Evolutionary conservation across 805 yeast species (phyloP).

Genomic region (Metschnikowia kofuensis): DNA sequence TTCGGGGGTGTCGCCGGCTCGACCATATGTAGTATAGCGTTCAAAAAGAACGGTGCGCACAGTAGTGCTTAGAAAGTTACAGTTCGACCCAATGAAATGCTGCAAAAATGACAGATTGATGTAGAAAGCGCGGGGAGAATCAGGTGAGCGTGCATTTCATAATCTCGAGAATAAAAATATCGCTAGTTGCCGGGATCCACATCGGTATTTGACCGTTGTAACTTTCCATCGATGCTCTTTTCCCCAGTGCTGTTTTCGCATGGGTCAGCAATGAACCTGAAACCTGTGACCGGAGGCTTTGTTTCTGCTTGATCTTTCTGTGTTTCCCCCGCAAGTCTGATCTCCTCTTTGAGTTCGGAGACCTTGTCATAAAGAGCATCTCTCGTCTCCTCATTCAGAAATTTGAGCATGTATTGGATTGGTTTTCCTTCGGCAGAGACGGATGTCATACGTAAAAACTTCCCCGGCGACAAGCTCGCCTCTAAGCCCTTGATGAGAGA

Average conservation of each 20-base stretch:
- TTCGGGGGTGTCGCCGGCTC: constrained; percentile 91
- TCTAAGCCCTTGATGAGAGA: constrained; percentile 77
- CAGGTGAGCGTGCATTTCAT: too few species aligned
- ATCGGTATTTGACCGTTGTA: constrained; percentile 1
- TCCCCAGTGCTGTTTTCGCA: background rate
- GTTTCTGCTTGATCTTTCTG: background rate
- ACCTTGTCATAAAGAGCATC: constrained; percentile 54
- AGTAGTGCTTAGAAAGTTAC: background rate
- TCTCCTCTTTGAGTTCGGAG: constrained; percentile 28
- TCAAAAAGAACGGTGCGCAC: constrained; percentile 36
- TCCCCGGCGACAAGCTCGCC: constrained; percentile 79
- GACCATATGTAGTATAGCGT: constrained; percentile 84
- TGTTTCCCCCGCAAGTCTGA: background rate
- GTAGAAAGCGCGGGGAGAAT: too few species aligned
- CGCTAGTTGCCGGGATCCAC: constrained; percentile 1
- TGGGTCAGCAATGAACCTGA: constrained; percentile 8
- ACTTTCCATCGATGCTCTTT: background rate
- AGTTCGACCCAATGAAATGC: background rate
- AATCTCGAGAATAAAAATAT: too few species aligned
- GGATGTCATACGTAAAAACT: constrained; percentile 73
- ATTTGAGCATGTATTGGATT: constrained; percentile 77
- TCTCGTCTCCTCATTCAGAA: constrained; percentile 60
- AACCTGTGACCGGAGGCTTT: constrained; percentile 6
- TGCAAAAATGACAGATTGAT: background rate
- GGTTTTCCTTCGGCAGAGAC: constrained; percentile 62